Evolutionary conservation across 2,329 filamentous ascomycete genomes (phyloP).

Genomic region (Waltergamsia citrina): DNA sequence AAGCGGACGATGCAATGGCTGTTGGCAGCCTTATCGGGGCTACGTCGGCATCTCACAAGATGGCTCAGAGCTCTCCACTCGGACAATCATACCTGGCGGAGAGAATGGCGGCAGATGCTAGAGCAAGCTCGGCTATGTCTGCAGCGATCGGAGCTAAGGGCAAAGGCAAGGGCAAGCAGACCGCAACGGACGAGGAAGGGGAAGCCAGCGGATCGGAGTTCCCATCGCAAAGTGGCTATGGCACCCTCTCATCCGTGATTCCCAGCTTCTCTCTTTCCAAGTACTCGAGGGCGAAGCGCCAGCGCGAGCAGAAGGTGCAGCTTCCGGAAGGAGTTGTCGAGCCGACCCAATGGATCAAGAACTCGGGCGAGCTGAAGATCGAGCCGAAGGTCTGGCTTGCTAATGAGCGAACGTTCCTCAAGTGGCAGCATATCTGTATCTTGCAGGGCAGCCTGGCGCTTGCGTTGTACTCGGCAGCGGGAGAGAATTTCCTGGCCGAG

Average conservation of each 20-base stretch:
- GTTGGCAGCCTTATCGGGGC: constrained; percentile 79
- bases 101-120: constrained; percentile 38
- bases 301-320: constrained; percentile 30
- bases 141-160: constrained; percentile 16
- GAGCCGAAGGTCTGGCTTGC: constrained; percentile 98
- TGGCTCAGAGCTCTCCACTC: constrained; percentile 55
- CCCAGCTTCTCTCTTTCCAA: constrained; percentile 76
- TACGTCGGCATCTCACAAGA: constrained; percentile 42
- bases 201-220: constrained; percentile 17
- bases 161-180: constrained; percentile 1
- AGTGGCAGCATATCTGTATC: constrained; percentile 94
- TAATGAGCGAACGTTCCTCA: constrained; percentile 96
- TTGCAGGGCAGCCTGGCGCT: constrained; percentile 77
- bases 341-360: constrained; percentile 86
- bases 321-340: constrained; percentile 84
- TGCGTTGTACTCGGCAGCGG: constrained; percentile 81
- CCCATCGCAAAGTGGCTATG: constrained; percentile 26
- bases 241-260: constrained; percentile 61
- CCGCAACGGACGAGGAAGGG: constrained; percentile 18
- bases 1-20: constrained; percentile 77
- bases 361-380: constrained; percentile 81
- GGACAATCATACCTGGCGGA: constrained; percentile 56
- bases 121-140: too few relatives aligned
- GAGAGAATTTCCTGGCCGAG: constrained; percentile 66
- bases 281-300: constrained; percentile 52